Percentiles rank a stretch among this genome's conserved stretches.
phyloP scores from a whole-genome alignment of 192 early-diverging fungal genomes.

The Entomortierella chlamydospora region DNA sequence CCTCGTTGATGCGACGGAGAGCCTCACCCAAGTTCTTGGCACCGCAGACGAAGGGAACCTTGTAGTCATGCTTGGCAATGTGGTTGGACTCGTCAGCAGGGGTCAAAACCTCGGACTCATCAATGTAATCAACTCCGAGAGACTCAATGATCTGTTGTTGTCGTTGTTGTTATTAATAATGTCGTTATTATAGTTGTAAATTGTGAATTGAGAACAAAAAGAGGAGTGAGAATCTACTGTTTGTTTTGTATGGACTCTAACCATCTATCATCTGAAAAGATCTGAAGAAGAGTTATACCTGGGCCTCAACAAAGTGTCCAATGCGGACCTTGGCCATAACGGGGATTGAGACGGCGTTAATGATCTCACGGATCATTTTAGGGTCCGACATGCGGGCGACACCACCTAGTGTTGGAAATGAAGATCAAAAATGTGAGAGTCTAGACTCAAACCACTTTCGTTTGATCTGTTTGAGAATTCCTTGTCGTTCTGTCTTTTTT shows the following conservation, averaged over 20 bases:
- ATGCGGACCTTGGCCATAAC: conserved; percentile 99
- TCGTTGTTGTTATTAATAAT: too few relatives aligned
- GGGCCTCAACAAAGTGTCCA: conserved; percentile 99
- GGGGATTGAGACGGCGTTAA: conserved; percentile 94
- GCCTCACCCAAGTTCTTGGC: conserved; percentile 98
- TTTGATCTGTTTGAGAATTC: too few relatives aligned
- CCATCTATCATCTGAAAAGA: background rate
- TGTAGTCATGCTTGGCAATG: conserved; percentile 93
- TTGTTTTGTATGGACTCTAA: background rate
- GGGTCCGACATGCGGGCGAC: conserved; percentile 99
- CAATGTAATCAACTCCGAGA: conserved; percentile 95
- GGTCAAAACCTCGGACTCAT: conserved; percentile 97
- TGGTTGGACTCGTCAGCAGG: conserved; percentile 97
- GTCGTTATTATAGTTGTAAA: too few relatives aligned
- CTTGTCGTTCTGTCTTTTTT: too few relatives aligned
- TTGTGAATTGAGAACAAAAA: too few relatives aligned
- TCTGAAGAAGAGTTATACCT: conserved; percentile 52
- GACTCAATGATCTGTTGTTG: conserved; percentile 80
- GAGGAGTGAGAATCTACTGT: background rate
- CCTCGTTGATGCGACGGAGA: conserved; percentile 92
- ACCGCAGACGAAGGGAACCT: conserved; percentile 97
- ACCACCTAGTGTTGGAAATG: conserved; percentile 66
- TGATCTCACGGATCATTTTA: conserved; percentile 96
- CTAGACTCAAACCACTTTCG: background rate
- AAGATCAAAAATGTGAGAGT: background rate